Conservation (phyloP, 2,329 filamentous ascomycete genomes). For the Apiospora hydei region DNA sequence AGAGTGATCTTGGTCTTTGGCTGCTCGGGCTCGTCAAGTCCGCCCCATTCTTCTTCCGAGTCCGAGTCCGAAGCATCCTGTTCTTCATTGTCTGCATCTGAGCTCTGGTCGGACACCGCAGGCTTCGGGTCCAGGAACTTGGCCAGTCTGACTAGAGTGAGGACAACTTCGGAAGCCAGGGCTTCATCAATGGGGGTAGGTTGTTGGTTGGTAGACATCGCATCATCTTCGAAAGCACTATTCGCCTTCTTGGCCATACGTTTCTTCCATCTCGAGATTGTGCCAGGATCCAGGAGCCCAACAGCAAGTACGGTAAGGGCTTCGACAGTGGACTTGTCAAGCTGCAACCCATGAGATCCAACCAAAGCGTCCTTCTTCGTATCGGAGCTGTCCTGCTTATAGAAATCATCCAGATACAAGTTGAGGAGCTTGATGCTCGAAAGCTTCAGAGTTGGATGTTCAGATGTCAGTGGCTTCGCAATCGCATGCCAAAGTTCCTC, state of each 20-base stretch:
- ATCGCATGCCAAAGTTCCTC: slow-evolving; percentile 75
- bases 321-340: slow-evolving; percentile 70
- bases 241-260: slow-evolving; percentile 35
- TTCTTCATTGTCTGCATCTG: slow-evolving; percentile 49
- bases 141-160: slow-evolving; percentile 84
- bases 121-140: slow-evolving; percentile 68
- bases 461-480: slow-evolving; percentile 73
- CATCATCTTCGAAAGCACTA: slow-evolving; percentile 26
- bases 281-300: slow-evolving; percentile 47
- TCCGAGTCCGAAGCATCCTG: slow-evolving; percentile 54
- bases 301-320: slow-evolving; percentile 54
- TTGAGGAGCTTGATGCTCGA: slow-evolving; percentile 77
- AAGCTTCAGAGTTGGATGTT: slow-evolving; percentile 77
- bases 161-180: slow-evolving; percentile 79
- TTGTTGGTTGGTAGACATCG: slow-evolving; percentile 20
- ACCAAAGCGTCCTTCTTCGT: slow-evolving; percentile 66
- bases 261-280: slow-evolving; percentile 41
- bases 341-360: slow-evolving; percentile 74
- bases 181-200: slow-evolving; percentile 67
- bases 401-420: slow-evolving; percentile 82
- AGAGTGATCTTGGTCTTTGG: slow-evolving; percentile 56
- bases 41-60: slow-evolving; percentile 50
- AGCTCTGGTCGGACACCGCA: slow-evolving; percentile 52
- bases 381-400: slow-evolving; percentile 63
- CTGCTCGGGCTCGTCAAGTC: slow-evolving; percentile 42